phyloP scores from a whole-genome alignment of 345 rosid species.

The Rhodomyrtus tomentosa region DNA sequence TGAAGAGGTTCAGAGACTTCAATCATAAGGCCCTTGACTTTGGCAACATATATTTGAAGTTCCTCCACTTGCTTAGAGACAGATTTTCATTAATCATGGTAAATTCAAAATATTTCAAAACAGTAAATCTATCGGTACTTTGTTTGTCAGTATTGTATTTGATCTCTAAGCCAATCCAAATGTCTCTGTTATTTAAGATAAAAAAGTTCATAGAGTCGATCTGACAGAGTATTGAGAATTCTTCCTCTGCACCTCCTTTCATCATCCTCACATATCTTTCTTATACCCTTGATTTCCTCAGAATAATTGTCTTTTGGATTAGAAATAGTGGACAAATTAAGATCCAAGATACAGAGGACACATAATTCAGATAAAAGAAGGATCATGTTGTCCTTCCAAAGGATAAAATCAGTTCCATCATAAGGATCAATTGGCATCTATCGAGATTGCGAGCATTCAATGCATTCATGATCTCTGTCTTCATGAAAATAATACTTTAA shows the following conservation, averaged over 20 bases:
- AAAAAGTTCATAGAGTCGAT: no score
- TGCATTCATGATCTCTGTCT: neutral
- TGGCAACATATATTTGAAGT: neutral
- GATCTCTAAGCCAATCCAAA: neutral
- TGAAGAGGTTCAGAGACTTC: accelerated
- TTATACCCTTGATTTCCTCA: no score
- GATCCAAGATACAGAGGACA: neutral
- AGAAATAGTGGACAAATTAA: neutral
- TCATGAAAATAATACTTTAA: no score
- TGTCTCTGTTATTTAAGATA: neutral
- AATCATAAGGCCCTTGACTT: neutral
- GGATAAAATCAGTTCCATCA: neutral
- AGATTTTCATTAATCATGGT: neutral
- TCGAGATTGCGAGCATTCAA: neutral
- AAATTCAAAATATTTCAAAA: neutral
- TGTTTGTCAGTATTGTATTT: neutral
- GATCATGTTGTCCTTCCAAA: neutral
- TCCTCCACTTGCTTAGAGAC: neutral
- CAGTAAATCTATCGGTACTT: accelerated
- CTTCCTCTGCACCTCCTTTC: neutral
- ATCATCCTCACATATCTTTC: neutral
- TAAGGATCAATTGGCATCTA: neutral
- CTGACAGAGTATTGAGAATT: neutral
- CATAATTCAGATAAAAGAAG: no score
- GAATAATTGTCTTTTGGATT: no score